Evolutionary conservation across 345 rosid species (phyloP), one percentile per base, ranked within the genome.

Genomic region (Syzygium oleosum): DNA sequence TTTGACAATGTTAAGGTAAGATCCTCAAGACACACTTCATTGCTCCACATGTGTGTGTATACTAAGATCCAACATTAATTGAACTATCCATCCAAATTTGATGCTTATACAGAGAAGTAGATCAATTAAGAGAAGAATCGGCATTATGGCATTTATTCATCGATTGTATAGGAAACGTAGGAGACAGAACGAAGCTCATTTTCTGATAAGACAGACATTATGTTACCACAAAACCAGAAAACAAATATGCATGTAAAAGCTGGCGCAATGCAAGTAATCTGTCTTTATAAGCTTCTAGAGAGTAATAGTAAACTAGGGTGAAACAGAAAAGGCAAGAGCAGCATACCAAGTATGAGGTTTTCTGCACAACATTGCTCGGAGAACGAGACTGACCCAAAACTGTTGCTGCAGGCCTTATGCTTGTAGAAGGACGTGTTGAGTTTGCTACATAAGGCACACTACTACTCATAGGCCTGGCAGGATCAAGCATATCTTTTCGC

Each of bases 341-440:
- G 83, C 88, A 78, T 96, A 98, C 99, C 89, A 86, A 27, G 88
- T 91, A 93, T 80, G 95, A 88, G 89, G 88, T 89, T 91, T 91
- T 93, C 89, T 90, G 97, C 85, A 92, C 59, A 80, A 90, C 77
- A 52, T 91, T 89, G 84, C 92, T 90, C 9, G 94, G 88, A 38
- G 94, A 93, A 90, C 93, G 95, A 90, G 91, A 90, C 89, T 91
- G 96, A 53, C 92, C 89, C 54, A 90, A 87, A 56, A 91, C 87
- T 63, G 95, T 91, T 58, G 89, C 92, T 52, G 88, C 88, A 87
- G 96, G 94, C 91, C 93, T 96, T 51, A 92, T 87, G 27, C 94
- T 90, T 21, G 91, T 88, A 87, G 94, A 84, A 84, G 97, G 94
- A 89, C 94, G 87, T 87, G 90, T 88, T 53, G 96, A 85, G 88